A percentile compares a stretch with the other conserved stretches of the same genome.
Evolutionary conservation across 345 rosid genomes (phyloP).

Genomic region (Angophora floribunda): DNA sequence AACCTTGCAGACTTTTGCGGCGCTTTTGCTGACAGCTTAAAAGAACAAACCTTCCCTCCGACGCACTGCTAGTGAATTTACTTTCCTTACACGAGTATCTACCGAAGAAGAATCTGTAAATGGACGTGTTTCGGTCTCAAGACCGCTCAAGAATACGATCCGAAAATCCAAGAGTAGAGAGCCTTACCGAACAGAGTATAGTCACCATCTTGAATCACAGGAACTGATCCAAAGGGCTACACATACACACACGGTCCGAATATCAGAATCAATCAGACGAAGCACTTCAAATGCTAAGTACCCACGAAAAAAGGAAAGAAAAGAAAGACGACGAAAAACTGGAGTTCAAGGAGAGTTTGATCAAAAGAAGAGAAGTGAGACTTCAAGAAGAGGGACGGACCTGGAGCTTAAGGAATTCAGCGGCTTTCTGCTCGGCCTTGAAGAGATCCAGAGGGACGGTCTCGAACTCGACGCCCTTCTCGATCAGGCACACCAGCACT

Average conservation of each 20-base stretch:
- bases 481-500: slow-evolving; percentile 31
- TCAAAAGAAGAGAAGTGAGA: neutral
- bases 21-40: neutral
- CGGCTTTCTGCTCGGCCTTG: slow-evolving; percentile 45
- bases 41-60: neutral
- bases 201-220: slow-evolving; percentile 12
- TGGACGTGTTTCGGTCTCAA: neutral
- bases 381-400: neutral
- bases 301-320: too few relatives aligned
- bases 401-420: slow-evolving; percentile 56
- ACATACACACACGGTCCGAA: neutral
- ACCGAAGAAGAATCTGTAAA: neutral
- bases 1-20: neutral
- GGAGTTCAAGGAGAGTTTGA: neutral
- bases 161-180: neutral
- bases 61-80: neutral
- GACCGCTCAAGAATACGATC: neutral
- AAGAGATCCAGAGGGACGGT: slow-evolving; percentile 51
- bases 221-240: slow-evolving; percentile 70
- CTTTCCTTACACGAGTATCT: neutral
- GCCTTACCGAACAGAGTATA: slow-evolving; percentile 22
- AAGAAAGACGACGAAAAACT: neutral
- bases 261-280: neutral
- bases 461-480: slow-evolving; percentile 52
- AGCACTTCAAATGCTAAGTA: neutral